Evolutionary conservation across 768 basidiomycete genomes (phyloP).

Genomic region (Lentinula detonsa): DNA sequence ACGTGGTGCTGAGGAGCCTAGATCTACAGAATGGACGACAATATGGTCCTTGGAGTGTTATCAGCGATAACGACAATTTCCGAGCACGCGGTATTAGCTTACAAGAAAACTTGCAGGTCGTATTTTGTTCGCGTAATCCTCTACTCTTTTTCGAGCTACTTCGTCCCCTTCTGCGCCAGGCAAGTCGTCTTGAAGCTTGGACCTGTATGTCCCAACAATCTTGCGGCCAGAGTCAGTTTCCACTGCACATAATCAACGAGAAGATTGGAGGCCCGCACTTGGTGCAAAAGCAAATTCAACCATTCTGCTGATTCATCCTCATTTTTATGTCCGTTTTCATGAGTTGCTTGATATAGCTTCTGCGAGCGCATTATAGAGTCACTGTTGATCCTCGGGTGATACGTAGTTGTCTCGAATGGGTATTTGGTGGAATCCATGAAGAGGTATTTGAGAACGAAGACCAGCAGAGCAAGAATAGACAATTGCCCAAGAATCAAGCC

Average conservation of each 20-base stretch:
- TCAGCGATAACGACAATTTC: not conserved
- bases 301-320: conserved; percentile 78
- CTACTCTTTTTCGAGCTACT: conserved; percentile 70
- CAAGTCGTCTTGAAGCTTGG: conserved; percentile 67
- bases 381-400: conserved; percentile 52
- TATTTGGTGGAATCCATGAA: conserved; percentile 78
- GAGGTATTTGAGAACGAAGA: conserved; percentile 86
- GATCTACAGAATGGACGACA: conserved; percentile 75
- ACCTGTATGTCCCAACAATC: conserved; percentile 70
- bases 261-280: conserved; percentile 33
- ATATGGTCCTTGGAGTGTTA: conserved; percentile 69
- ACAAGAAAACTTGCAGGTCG: conserved; percentile 69
- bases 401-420: conserved; percentile 48
- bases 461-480: conserved; percentile 73
- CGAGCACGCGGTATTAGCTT: conserved; percentile 14
- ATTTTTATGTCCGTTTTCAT: conserved; percentile 16
- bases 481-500: conserved; percentile 90
- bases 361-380: conserved; percentile 36
- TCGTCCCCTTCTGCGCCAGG: conserved; percentile 77
- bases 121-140: conserved; percentile 74
- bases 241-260: not conserved
- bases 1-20: conserved; percentile 76
- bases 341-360: conserved; percentile 17
- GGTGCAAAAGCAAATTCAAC: conserved; percentile 82
- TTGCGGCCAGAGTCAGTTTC: conserved; percentile 20